Evolutionary conservation across 2,329 filamentous ascomycete genomes (phyloP).

Genomic region (Sporothrix mexicana): DNA sequence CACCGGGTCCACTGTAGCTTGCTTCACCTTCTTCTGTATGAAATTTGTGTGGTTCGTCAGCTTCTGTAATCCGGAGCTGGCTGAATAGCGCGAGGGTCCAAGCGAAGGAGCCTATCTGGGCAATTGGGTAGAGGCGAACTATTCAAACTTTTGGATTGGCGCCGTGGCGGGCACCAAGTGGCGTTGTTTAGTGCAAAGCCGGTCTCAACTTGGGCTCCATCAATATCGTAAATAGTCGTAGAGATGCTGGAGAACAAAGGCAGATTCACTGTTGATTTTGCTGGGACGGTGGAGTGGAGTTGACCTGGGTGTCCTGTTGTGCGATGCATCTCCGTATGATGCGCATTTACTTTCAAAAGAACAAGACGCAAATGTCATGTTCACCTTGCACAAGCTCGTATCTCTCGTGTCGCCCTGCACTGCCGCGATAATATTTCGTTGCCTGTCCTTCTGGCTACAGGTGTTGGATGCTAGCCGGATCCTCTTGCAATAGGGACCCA

Average conservation of each 20-base stretch:
- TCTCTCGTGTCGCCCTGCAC: slow-evolving; percentile 19
- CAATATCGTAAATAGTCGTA: background rate
- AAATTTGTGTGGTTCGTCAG: background rate
- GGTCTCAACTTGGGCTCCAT: background rate
- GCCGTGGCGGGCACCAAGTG: slow-evolving; percentile 1
- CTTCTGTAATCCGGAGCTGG: background rate
- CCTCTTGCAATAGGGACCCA: background rate
- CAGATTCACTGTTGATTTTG: background rate
- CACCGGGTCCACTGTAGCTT: slow-evolving; percentile 14
- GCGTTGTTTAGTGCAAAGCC: slow-evolving; percentile 12
- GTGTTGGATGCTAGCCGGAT: background rate
- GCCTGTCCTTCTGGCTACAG: background rate
- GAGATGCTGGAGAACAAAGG: slow-evolving; percentile 27
- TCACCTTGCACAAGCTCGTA: slow-evolving; percentile 17
- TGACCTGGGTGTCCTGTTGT: background rate
- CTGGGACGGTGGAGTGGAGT: slow-evolving; percentile 18
- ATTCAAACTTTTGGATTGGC: background rate
- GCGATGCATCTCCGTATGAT: background rate
- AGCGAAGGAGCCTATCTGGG: background rate
- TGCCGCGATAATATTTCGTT: slow-evolving; percentile 25
- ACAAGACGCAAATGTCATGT: background rate
- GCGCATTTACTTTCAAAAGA: background rate
- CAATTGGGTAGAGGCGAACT: background rate
- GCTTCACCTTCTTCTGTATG: too few species aligned
- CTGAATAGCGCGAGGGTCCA: background rate